Conservation (phyloP, 2,329 filamentous ascomycete species). For the Aschersonia sp. region DNA sequence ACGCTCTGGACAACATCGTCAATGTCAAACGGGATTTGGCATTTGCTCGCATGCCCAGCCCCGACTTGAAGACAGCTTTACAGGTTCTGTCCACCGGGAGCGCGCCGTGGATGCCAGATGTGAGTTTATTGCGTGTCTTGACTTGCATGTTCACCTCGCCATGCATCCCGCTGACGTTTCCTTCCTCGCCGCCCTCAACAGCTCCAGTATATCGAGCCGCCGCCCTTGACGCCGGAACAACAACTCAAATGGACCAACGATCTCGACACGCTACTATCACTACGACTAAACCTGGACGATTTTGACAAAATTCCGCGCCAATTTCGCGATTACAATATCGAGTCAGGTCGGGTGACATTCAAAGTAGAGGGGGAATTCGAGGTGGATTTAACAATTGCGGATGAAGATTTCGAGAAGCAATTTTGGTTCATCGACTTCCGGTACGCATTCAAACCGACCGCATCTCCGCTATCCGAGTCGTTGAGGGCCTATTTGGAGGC, state of each 20-base stretch:
- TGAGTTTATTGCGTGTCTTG: slow-evolving; percentile 23
- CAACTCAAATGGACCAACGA: slow-evolving; percentile 63
- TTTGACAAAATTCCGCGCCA: slow-evolving; percentile 59
- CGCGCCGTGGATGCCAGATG: slow-evolving; percentile 65
- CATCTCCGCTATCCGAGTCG: slow-evolving; percentile 42
- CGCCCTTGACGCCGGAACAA: slow-evolving; percentile 54
- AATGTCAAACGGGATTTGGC: slow-evolving; percentile 60
- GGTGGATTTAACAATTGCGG: slow-evolving; percentile 78
- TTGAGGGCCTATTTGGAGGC: slow-evolving; percentile 53
- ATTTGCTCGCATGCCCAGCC: slow-evolving; percentile 66
- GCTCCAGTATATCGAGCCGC: slow-evolving; percentile 64
- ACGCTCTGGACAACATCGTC: slow-evolving; percentile 47
- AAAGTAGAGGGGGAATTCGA: slow-evolving; percentile 74
- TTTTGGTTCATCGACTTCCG: slow-evolving; percentile 93
- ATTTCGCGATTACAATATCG: slow-evolving; percentile 64
- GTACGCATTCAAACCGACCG: slow-evolving; percentile 62
- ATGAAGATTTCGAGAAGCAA: slow-evolving; percentile 68
- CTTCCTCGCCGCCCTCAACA: slow-evolving; percentile 22
- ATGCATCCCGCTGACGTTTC: background rate
- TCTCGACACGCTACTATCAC: slow-evolving; percentile 68
- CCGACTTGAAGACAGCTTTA: slow-evolving; percentile 80
- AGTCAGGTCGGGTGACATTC: slow-evolving; percentile 83
- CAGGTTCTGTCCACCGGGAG: slow-evolving; percentile 70
- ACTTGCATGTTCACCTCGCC: background rate
- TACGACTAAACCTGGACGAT: slow-evolving; percentile 76